A percentile compares a stretch with the other conserved stretches of the same genome.
Conservation (phyloP, 2,329 filamentous ascomycete genomes). For the Basipetospora chlamydospora region DNA sequence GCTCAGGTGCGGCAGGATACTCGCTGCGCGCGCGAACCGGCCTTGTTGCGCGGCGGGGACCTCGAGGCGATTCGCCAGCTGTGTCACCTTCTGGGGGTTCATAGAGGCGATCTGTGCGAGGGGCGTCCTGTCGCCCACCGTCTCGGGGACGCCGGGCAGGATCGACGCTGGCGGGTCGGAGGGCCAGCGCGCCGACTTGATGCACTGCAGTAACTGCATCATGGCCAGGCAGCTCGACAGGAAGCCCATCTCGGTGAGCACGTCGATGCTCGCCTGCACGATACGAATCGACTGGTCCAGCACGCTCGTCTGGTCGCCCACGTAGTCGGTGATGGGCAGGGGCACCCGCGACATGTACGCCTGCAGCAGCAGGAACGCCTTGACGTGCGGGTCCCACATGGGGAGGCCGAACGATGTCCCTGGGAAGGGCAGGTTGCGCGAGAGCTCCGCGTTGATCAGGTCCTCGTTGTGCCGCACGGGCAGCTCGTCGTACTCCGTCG, state of each 20-base stretch:
- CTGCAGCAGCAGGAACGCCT: slow-evolving; percentile 85
- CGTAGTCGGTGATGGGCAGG: slow-evolving; percentile 90
- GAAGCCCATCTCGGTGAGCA: slow-evolving; percentile 78
- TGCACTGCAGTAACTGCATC: slow-evolving; percentile 74
- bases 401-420: slow-evolving; percentile 54
- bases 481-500: slow-evolving; percentile 92
- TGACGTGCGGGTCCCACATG: slow-evolving; percentile 98
- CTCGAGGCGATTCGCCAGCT: slow-evolving; percentile 34
- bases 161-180: slow-evolving; percentile 66
- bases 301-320: slow-evolving; percentile 80
- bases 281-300: slow-evolving; percentile 95
- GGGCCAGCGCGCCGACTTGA: slow-evolving; percentile 89
- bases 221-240: slow-evolving; percentile 65
- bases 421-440: slow-evolving; percentile 58
- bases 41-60: slow-evolving; percentile 28
- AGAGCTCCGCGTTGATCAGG: slow-evolving; percentile 84
- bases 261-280: slow-evolving; percentile 86
- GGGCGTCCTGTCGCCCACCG: slow-evolving; percentile 24
- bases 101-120: slow-evolving; percentile 26
- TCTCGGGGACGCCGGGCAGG: slow-evolving; percentile 51
- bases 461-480: slow-evolving; percentile 98
- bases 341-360: slow-evolving; percentile 89
- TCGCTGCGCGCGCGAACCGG: slow-evolving; percentile 43
- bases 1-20: slow-evolving; percentile 53
- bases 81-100: slow-evolving; percentile 12